Evolutionary conservation across 2,329 filamentous ascomycete genomes (phyloP), one percentile per base, ranked within the genome.

Genomic region (Harringtonia aguacate): DNA sequence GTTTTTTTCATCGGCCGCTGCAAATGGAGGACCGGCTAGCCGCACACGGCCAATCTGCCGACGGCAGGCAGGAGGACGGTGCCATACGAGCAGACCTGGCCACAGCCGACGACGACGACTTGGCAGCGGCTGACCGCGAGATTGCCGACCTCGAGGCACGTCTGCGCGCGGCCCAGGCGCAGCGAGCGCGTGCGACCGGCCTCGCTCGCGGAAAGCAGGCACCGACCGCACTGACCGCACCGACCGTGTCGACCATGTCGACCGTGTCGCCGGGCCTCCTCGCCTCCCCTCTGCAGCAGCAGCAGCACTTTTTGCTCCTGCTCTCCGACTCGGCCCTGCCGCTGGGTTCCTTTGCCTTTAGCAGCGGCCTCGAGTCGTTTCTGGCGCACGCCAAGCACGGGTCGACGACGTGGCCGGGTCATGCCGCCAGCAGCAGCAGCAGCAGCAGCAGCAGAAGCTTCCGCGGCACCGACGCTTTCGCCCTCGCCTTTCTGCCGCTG

Each of bases 291-390:
- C 17, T 31, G n/a, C 42, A 35, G 36, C 29, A 36, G 20, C 46
- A 48, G 34, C 46, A 72, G 24, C 86, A 90, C 61, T 81, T 83
- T 51, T 75, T 88, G 31, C 75, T 90, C 28, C 71, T 92, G 4
- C 78, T 90, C 39, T 78, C 86, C 39, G 86, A 92, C 67, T 89
- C 86, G 2, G 84, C 84, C 14, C 75, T 92, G 3, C 86, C 86
- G 1, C 71, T 92, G 0, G 86, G 86, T 46, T 86, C 85, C n/a
- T 92, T 92, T 64, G 86, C 86, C 55, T 92, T 90, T 67, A 86
- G 80, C 67, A 84, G 78, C 53, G 85, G 85, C 4, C 73, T 92
- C 15, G 86, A 92, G 64, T 90, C 85, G 34, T 90, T 83, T 60
- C 77, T 89, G 17, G 81, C 82, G 4, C 86, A 92, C 66, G 69